These are phyloP conservation scores for Misopates orontium DNA, from an alignment of 257 asterid species.

Conservation along the genomic window DNA sequence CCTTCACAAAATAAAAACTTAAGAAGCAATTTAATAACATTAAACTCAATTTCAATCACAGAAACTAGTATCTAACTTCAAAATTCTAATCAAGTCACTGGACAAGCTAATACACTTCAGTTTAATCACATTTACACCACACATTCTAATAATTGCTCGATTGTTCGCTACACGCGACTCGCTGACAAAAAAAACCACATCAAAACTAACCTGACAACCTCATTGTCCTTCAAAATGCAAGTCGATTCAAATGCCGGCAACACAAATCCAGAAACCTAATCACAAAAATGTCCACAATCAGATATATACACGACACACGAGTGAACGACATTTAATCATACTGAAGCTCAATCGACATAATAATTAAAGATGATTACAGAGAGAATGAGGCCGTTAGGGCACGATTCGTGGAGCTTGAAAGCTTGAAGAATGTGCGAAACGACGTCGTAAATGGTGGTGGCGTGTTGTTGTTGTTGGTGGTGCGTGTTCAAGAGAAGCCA, in stretches of 20 bases:
- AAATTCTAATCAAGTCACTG: too few relatives aligned
- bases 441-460: conserved; percentile 61
- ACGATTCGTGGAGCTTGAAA: conserved; percentile 70
- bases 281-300: conserved; percentile 20
- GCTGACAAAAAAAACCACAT: too few relatives aligned
- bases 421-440: conserved; percentile 54
- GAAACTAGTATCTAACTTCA: too few relatives aligned
- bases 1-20: conserved; percentile 15
- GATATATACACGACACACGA: too few relatives aligned
- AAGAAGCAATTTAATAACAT: conserved; percentile 5
- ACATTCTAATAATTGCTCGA: too few relatives aligned
- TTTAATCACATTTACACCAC: too few relatives aligned
- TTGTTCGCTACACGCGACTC: too few relatives aligned
- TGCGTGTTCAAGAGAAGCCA: conserved; percentile 72
- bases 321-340: background rate
- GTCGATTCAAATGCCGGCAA: conserved; percentile 77
- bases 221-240: conserved; percentile 63
- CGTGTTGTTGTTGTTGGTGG: conserved; percentile 22
- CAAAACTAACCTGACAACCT: conserved; percentile 65
- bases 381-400: conserved; percentile 83
- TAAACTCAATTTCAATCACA: too few relatives aligned
- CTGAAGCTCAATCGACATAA: too few relatives aligned
- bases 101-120: too few relatives aligned
- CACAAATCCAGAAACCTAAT: conserved; percentile 77
- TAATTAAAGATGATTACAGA: conserved; percentile 38